A percentile compares a stretch with the other conserved stretches of the same genome.
Evolutionary conservation across 2,329 filamentous ascomycete genomes (phyloP).

Genomic region (Scleromitrula shiraiana): DNA sequence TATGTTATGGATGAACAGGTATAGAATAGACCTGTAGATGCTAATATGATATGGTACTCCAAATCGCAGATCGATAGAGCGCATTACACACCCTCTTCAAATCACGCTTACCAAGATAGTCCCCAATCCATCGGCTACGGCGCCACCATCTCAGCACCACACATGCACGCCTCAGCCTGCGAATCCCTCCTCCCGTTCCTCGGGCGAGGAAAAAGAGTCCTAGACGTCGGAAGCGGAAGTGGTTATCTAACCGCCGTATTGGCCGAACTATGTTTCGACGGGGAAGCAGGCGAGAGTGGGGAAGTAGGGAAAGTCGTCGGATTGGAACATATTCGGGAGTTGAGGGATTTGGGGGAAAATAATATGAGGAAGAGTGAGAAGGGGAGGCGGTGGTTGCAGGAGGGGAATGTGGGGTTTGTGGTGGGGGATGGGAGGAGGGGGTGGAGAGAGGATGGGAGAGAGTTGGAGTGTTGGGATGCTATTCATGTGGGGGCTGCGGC

Average conservation of each 20-base stretch:
- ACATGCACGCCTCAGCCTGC: slow-evolving; percentile 62
- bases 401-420: slow-evolving; percentile 62
- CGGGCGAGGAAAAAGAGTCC: slow-evolving; percentile 42
- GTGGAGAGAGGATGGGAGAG: slow-evolving; percentile 40
- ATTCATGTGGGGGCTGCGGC: slow-evolving; percentile 94
- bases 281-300: not conserved
- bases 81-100: slow-evolving; percentile 68
- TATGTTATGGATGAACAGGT: not conserved
- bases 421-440: slow-evolving; percentile 67
- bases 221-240: slow-evolving; percentile 69
- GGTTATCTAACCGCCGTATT: slow-evolving; percentile 86
- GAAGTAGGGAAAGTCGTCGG: slow-evolving; percentile 49
- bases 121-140: slow-evolving; percentile 60
- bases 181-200: slow-evolving; percentile 54
- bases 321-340: slow-evolving; percentile 62
- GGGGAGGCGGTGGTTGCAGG: slow-evolving; percentile 52
- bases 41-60: not conserved
- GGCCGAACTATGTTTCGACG: slow-evolving; percentile 45
- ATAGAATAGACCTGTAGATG: not conserved
- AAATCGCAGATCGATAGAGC: slow-evolving; percentile 68
- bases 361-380: slow-evolving; percentile 59
- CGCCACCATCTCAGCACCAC: slow-evolving; percentile 65
- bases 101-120: slow-evolving; percentile 62
- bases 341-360: slow-evolving; percentile 51
- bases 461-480: slow-evolving; percentile 66